Percentiles rank a stretch among this genome's conserved stretches.
Conservation (phyloP, 129 eudicot species). For the Silybum marianum region DNA sequence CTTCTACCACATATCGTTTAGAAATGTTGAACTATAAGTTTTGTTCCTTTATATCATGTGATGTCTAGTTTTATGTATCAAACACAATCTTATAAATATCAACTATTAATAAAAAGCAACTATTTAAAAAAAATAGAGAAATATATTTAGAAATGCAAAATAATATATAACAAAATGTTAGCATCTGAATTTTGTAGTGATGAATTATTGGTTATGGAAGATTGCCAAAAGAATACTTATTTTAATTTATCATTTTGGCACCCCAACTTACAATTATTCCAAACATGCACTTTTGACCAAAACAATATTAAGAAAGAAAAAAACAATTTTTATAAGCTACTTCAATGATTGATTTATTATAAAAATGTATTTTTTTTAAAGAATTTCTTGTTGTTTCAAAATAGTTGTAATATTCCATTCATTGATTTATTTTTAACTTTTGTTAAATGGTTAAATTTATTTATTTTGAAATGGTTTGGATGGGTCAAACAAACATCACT, state of each 20-base stretch:
- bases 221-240: conserved; percentile 26
- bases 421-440: background rate
- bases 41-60: no score
- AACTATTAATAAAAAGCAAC: no score
- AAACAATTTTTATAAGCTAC: conserved; percentile 3
- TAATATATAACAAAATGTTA: background rate
- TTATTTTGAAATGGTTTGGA: no score
- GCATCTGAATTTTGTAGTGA: conserved; percentile 9
- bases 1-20: no score
- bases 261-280: conserved; percentile 54
- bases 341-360: conserved; percentile 25
- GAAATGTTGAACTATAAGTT: no score
- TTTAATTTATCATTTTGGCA: conserved; percentile 38
- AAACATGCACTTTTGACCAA: conserved; percentile 69
- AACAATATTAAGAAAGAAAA: conserved; percentile 20
- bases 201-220: conserved; percentile 42
- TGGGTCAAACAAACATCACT: no score
- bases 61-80: no score
- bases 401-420: conserved; percentile 2
- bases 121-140: no score
- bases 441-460: no score
- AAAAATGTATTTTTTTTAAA: background rate
- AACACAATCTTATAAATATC: no score
- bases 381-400: background rate
- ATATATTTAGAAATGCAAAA: no score